These are phyloP conservation scores for Malassezia pachydermatis DNA, from an alignment of 1,284 basidiomycete genomes.

Conservation along the genomic window DNA sequence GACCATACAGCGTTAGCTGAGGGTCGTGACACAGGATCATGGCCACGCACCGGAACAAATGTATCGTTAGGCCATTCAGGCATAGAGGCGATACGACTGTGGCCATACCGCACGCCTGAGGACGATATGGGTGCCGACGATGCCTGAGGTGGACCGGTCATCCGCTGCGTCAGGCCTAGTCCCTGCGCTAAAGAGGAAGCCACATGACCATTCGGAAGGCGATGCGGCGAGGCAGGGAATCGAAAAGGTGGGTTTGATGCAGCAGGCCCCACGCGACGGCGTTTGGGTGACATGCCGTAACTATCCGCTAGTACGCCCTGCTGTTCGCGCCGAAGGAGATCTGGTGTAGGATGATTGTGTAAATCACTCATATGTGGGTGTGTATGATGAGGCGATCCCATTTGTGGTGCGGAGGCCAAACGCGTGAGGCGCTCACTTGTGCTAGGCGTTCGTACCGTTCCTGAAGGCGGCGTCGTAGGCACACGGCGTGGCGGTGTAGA, in stretches of 20 bases:
- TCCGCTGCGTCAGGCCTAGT: not conserved
- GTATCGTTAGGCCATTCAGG: slow-evolving; percentile 2
- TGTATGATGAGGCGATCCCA: slow-evolving; percentile 8
- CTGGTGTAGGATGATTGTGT: slow-evolving; percentile 7
- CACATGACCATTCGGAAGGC: no score
- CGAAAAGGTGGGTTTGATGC: not conserved
- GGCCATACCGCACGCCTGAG: not conserved
- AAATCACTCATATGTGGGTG: not conserved
- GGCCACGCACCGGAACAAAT: slow-evolving; percentile 10
- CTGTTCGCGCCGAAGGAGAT: slow-evolving; percentile 2
- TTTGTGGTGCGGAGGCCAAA: slow-evolving; percentile 8
- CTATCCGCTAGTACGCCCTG: not conserved
- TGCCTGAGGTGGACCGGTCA: not conserved
- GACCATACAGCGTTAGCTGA: not conserved
- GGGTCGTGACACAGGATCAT: slow-evolving; percentile 4
- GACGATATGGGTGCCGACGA: no score
- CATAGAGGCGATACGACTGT: slow-evolving; percentile 4
- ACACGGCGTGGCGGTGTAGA: no score
- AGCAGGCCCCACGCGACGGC: not conserved
- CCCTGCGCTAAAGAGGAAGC: slow-evolving; percentile 1
- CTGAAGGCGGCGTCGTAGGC: no score
- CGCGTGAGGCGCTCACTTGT: slow-evolving; percentile 4
- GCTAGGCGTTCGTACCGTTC: no score
- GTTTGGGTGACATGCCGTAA: not conserved
- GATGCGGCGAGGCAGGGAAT: not conserved